These are phyloP conservation scores for Rhodamnia argentea DNA, from an alignment of 345 rosid species.

Conservation along the genomic window DNA sequence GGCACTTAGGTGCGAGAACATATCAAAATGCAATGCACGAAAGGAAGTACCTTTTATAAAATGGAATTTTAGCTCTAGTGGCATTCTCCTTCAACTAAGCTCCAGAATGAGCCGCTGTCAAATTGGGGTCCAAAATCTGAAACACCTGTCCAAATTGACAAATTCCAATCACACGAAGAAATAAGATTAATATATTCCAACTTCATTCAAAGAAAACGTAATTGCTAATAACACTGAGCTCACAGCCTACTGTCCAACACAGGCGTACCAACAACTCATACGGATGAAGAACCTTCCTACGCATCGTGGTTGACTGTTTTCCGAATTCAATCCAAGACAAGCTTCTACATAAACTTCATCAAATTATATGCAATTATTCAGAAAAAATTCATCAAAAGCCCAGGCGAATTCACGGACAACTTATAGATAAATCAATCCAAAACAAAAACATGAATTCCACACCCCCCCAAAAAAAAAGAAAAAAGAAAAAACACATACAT, in stretches of 20 bases:
- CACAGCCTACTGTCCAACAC: neutral
- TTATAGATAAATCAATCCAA: neutral
- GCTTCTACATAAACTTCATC: neutral
- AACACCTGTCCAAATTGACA: neutral
- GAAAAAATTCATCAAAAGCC: neutral
- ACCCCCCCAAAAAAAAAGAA: too few relatives aligned
- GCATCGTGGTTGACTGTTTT: neutral
- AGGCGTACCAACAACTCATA: neutral
- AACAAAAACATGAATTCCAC: neutral
- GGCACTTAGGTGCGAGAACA: too few relatives aligned
- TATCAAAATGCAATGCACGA: too few relatives aligned
- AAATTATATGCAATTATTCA: neutral
- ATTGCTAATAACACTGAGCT: neutral
- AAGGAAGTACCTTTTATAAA: too few relatives aligned
- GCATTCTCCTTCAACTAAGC: too few relatives aligned
- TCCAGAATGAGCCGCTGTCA: too few relatives aligned
- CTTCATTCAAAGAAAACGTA: neutral
- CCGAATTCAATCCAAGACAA: neutral
- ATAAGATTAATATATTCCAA: neutral
- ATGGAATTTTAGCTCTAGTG: too few relatives aligned
- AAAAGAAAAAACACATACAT: too few relatives aligned
- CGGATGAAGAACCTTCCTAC: neutral
- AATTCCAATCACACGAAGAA: neutral
- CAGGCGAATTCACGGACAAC: neutral
- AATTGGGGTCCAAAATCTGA: neutral